Base-by-base conservation (phyloP, 805 yeast genomes). In the Kuraishia borneana region DNA sequence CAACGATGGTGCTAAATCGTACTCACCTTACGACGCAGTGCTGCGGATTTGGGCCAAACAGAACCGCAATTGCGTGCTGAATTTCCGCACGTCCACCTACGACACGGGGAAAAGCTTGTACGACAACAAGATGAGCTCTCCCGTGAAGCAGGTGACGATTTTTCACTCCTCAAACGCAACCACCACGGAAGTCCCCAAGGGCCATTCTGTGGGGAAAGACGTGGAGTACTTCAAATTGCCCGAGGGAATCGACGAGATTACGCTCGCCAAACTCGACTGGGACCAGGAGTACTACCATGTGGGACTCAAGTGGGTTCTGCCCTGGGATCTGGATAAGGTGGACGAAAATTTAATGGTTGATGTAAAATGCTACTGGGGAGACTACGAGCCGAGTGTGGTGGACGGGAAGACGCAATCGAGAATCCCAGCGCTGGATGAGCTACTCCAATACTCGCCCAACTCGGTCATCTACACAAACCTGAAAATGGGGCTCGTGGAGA, bases 311-410 rank as follows among this genome's bases (percentile, higher is more conserved):
- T 84, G 94, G 94, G 60, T 80, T 22, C 63, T 64, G 20, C 74
- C 63, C 29, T 56, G 50, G 26, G 59, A 54, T 17, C 53, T 45
- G 20, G 55, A 47, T 12, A 54, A 52, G n/a, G 54, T 42, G 21
- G 41, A 42, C 5, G 52, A 48, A n/a, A 56, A 58, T 37, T 53
- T 84, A 33, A 78, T 76, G 6, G 65, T 85, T 1, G 53, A 60
- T 6, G 65, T 85, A 6, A 62, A 70, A 18, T 87, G 96, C 50
- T 73, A 61, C 46, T 87, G 89, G 88, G 82, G 84, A 6, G 94
- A 73, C 23, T 69, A 51, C 33, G 49, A 54, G 18, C 47, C 58
- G 6, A 63, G 61, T 30, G 66, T 61, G 2, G 53, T 55, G 13
- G 65, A 59, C 32, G 73, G 66, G 1, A 35, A 19, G 32, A 31